Conservation (phyloP, 208 protist genomes). For the Trypanosoma vivax region DNA sequence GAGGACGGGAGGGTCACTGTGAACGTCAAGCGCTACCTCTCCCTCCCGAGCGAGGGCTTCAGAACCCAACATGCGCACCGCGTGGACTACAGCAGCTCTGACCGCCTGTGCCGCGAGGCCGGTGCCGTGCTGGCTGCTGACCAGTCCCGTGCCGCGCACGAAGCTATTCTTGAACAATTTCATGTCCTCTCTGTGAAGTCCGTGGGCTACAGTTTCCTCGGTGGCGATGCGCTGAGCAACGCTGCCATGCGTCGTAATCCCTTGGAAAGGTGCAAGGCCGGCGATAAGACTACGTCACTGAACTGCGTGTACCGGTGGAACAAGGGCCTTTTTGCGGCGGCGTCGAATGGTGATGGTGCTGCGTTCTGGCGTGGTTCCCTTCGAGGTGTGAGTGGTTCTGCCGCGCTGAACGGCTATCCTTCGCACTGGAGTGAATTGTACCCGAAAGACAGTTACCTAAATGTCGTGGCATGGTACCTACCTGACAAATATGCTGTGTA, state of each 20-base stretch:
- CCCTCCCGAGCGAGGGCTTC: too few relatives aligned
- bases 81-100: too few relatives aligned
- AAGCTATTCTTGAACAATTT: too few relatives aligned
- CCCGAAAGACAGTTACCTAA: not conserved
- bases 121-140: not conserved
- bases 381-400: not conserved
- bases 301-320: conserved; percentile 3
- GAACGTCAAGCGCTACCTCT: too few relatives aligned
- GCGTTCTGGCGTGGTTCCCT: conserved; percentile 3
- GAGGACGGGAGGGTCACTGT: too few relatives aligned
- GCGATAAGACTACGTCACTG: not conserved
- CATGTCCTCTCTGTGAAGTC: too few relatives aligned
- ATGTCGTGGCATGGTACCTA: not conserved
- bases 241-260: not conserved
- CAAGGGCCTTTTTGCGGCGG: not conserved
- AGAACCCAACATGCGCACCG: too few relatives aligned
- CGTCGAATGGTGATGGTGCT: not conserved
- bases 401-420: not conserved
- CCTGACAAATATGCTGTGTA: not conserved
- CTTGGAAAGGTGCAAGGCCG: not conserved
- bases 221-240: not conserved
- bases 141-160: not conserved
- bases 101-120: not conserved
- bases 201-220: not conserved
- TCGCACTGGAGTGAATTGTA: not conserved